Percentiles rank a stretch among this genome's conserved stretches.
Conservation (phyloP, 306 rosid species). For the Crataegus laevigata region DNA sequence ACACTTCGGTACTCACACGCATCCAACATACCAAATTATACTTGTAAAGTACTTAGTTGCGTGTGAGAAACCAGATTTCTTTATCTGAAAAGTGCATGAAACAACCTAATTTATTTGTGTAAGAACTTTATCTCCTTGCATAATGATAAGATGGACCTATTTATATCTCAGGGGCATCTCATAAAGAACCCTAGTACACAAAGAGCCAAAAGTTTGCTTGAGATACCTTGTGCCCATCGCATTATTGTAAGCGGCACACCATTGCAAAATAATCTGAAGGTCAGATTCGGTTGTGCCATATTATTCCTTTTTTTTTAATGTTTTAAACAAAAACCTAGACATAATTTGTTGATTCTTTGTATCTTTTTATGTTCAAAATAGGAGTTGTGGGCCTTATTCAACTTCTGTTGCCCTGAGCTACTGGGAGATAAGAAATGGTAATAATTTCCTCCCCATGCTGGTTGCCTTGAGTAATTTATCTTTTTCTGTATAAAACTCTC, state of each 20-base stretch:
- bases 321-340: slow-evolving; percentile 3
- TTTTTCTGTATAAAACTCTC: slow-evolving; percentile 19
- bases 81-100: background rate
- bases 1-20: background rate
- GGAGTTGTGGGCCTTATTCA: slow-evolving; percentile 95
- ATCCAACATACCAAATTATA: background rate
- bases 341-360: background rate
- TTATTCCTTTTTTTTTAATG: background rate
- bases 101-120: background rate
- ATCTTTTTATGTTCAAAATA: slow-evolving; percentile 21
- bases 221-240: slow-evolving; percentile 77
- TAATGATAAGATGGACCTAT: slow-evolving; percentile 4
- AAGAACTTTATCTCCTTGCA: slow-evolving; percentile 4
- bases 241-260: slow-evolving; percentile 88
- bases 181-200: slow-evolving; percentile 95
- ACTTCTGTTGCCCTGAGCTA: slow-evolving; percentile 84
- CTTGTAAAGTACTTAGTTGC: background rate
- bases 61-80: background rate
- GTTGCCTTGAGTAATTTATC: slow-evolving; percentile 9
- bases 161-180: slow-evolving; percentile 69
- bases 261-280: slow-evolving; percentile 90
- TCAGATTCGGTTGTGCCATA: slow-evolving; percentile 5
- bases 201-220: slow-evolving; percentile 92
- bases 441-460: slow-evolving; percentile 13
- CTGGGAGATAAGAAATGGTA: slow-evolving; percentile 83